Evolutionary conservation across 768 basidiomycete species (phyloP), one percentile per base, ranked within the genome.

Genomic region (Trametopsis cervina): DNA sequence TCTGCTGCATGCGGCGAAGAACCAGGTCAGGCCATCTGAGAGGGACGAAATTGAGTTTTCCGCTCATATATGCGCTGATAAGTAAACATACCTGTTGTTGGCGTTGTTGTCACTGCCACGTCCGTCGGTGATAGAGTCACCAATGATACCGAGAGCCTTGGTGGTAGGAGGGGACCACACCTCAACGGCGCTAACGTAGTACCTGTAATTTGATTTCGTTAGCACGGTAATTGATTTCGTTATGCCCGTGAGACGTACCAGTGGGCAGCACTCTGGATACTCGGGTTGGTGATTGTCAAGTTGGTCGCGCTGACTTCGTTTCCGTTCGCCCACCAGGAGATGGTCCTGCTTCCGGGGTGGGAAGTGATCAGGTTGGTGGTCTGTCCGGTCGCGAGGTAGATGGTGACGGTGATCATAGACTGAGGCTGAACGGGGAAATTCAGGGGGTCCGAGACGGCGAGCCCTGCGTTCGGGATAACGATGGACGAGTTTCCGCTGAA

Each of bases 91-190:
- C 69, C 75, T 64, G 63, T 75, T 66, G 56, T 77, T 76, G 40
- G 49, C 54, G 54, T 77, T 66, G 11, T 64, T 69, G 41, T 61
- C 63, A 56, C 71, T 74, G 27, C 66, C 75, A 24, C 75, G 68
- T 15, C 76, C 76, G 50, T 77, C 76, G 1, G 76, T 77, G 47
- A 76, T 73, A 55, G 73, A 75, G 60, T 77, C 76, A 4, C 76
- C 76, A 24, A 77, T 66, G 47, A 77, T 69, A 24, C 66, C 68
- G 22, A 74, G 63, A 5, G 67, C 59, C 25, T 59, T 54, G 13
- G 59, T 55, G 0, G 54, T 57, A 5, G 50, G 50, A 4, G 69
- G 63, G 0, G 64, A 63, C 63, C 67, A 70, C 1, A 63, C 68
- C 45, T 75, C 71, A 11, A 76, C 63, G 0, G 69, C 68, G 51